Evolutionary conservation across 805 yeast genomes (phyloP), one percentile per base, ranked within the genome.

Genomic region (Zygosaccharomyces gambellarensis): DNA sequence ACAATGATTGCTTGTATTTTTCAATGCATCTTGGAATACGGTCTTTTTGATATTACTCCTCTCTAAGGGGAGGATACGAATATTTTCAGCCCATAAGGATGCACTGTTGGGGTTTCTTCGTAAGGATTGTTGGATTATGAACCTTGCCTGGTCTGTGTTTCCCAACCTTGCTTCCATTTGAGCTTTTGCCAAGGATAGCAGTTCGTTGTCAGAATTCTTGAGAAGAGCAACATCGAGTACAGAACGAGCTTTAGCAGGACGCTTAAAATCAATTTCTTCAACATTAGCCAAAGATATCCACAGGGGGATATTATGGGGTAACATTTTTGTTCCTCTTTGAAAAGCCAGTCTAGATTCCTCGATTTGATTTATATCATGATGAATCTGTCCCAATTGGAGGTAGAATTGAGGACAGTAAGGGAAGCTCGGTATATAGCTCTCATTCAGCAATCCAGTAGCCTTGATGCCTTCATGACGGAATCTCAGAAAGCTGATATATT

Each of bases 11-110:
- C 76, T 70, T 0, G 95, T 86, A 9, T 74, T 74, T 49, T 76
- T 79, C 53, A 92, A 71, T 0, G 97, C 96, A 57, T 83, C 87
- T 23, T 82, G 74, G 46, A 85, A 82, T 6, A 79, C 70, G 14
- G 79, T 78, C 64, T 81, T 76, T 59, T 79, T 71, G 57, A 79
- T 70, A 43, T 84, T 68, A 66, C 78, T 62, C 14, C 29, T 51
- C 25, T 49, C 53, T 48, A 76, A 63, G 53, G 73, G 61, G 10
- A 67, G 64, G 19, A 69, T 54, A 46, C 58, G 62, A 11, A 92
- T 72, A 46, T 80, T 73, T 53, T 80, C 82, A 1, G 77, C 63
- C 96, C 96, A 89, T 5, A 92, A 59, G 3, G 62, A 29, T 0
- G 90, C 76, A 0, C 85, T 79, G 0, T 65, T 52, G 0, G 94